Percentiles rank a stretch among this genome's conserved stretches.
phyloP scores from a whole-genome alignment of 2,329 filamentous ascomycete species.

The Fusarium tuaranense region DNA sequence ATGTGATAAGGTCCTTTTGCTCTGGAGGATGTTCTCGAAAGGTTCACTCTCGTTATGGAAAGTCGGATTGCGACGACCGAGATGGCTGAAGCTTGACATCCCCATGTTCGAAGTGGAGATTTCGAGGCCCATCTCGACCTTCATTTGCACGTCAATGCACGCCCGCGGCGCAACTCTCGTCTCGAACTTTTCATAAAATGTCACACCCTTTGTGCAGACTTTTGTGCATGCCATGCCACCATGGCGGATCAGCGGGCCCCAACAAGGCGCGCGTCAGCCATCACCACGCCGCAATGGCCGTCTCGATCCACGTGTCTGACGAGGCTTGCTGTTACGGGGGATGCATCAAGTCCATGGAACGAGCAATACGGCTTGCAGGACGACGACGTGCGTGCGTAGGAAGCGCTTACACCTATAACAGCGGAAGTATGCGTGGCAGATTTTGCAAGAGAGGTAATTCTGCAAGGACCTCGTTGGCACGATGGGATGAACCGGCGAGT shows the following conservation, averaged over 20 bases:
- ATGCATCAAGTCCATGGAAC: conserved; percentile 13
- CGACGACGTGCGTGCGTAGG: not conserved
- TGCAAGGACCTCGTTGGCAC: not conserved
- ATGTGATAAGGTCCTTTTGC: not conserved
- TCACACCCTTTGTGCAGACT: conserved; percentile 10
- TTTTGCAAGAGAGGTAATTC: not conserved
- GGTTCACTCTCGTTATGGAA: not conserved
- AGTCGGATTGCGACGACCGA: conserved; percentile 3
- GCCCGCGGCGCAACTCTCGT: conserved; percentile 5
- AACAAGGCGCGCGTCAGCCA: conserved; percentile 25
- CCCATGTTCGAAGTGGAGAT: conserved; percentile 22
- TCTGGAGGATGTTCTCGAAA: not conserved
- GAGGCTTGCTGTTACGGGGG: conserved; percentile 11
- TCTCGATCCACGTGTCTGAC: conserved; percentile 32
- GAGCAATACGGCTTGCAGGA: conserved; percentile 10
- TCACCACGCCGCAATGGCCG: conserved; percentile 6
- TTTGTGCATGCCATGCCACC: not conserved
- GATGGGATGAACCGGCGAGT: not conserved
- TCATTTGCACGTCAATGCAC: conserved; percentile 39
- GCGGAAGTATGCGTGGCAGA: not conserved
- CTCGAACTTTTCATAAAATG: conserved; percentile 17
- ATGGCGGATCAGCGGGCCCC: not conserved
- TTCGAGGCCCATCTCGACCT: conserved; percentile 10
- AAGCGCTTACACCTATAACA: conserved; percentile 4
- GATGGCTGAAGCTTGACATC: conserved; percentile 7